These are phyloP conservation scores for Rubia peregrina DNA, from an alignment of 305 asterid genomes.

Conservation along the genomic window DNA sequence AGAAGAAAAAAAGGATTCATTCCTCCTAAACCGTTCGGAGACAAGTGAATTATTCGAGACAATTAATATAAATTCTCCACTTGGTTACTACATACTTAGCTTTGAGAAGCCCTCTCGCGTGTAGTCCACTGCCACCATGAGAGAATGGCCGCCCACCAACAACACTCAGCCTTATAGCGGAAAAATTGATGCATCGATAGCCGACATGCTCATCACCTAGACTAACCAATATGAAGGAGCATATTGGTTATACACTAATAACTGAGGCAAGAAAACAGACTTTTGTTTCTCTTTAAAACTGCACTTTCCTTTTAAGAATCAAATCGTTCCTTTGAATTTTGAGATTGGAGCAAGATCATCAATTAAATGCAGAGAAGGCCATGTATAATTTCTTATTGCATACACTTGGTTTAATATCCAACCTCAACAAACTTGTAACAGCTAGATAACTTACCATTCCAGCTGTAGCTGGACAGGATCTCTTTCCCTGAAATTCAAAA, in stretches of 20 bases:
- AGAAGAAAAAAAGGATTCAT: not conserved
- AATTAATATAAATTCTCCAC: not conserved
- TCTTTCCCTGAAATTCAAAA: slow-evolving; percentile 49
- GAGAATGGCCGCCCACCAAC: slow-evolving; percentile 98
- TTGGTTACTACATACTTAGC: slow-evolving; percentile 40
- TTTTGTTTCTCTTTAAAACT: not conserved
- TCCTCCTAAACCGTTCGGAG: not conserved
- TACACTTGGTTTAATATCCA: not conserved
- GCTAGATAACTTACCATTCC: slow-evolving; percentile 46
- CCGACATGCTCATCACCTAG: slow-evolving; percentile 93
- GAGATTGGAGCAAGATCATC: not conserved
- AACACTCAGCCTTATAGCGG: slow-evolving; percentile 54
- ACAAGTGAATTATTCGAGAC: not conserved
- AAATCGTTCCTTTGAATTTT: not conserved
- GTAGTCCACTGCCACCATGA: slow-evolving; percentile 60
- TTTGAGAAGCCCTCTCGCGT: slow-evolving; percentile 53
- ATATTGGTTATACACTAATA: not conserved
- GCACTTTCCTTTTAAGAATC: not conserved
- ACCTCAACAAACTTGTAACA: slow-evolving; percentile 11
- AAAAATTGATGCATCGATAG: slow-evolving; percentile 57
- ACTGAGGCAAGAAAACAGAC: not conserved
- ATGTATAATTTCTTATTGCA: not conserved
- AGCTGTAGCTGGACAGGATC: slow-evolving; percentile 89
- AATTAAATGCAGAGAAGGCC: not conserved
- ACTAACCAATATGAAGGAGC: slow-evolving; percentile 37